Percentiles rank a stretch among this genome's conserved stretches.
Conservation (phyloP, 2,329 filamentous ascomycete species). For the Paraphoma chrysanthemicola region DNA sequence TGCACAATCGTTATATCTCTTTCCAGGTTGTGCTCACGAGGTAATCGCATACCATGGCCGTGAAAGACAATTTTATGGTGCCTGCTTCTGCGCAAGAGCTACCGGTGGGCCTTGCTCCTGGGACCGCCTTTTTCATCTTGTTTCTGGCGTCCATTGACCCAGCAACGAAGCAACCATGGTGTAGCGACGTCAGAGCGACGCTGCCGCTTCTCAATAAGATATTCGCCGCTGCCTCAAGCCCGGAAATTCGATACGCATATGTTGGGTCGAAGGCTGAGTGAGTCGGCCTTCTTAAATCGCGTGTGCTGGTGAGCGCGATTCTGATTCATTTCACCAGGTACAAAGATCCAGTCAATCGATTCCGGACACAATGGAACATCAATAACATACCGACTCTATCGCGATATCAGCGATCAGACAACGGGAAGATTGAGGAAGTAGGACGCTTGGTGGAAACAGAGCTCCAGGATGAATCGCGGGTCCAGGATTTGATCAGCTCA, state of each 20-base stretch:
- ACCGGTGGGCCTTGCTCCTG: neutral
- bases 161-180: constrained; percentile 1
- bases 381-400: neutral
- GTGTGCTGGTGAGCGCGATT: neutral
- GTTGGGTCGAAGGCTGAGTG: neutral
- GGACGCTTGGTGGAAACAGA: neutral
- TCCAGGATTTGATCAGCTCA: neutral
- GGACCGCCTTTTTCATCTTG: neutral
- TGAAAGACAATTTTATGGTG: neutral
- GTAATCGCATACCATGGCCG: neutral
- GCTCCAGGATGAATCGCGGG: neutral
- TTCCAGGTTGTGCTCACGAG: too few species aligned
- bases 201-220: neutral
- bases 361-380: neutral
- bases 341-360: neutral
- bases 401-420: neutral
- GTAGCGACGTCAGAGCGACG: constrained; percentile 1
- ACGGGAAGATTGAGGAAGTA: neutral
- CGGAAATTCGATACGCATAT: neutral
- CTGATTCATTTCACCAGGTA: neutral
- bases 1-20: too few species aligned
- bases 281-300: neutral
- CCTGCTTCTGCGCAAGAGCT: constrained; percentile 1
- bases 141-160: neutral
- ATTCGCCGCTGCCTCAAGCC: neutral